phyloP scores from a whole-genome alignment of 768 basidiomycete genomes.

The Collybia sp. region DNA sequence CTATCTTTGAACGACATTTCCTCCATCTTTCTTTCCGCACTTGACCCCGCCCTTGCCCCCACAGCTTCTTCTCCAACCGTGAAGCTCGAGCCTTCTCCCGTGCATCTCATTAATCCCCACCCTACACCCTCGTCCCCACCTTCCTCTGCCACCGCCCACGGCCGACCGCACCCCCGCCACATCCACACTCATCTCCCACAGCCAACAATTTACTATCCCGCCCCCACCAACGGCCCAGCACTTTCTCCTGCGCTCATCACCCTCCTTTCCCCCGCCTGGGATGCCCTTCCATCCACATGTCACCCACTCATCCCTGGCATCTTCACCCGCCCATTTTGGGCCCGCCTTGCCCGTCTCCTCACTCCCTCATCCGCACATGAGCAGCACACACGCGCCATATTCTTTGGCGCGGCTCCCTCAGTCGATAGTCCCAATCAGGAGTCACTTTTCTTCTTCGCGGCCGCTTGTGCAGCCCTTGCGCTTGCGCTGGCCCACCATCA shows the following conservation, averaged over 20 bases:
- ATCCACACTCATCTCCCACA: conserved; percentile 7
- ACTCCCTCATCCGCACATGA: conserved; percentile 6
- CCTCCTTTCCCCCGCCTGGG: conserved; percentile 24
- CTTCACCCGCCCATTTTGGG: conserved; percentile 19
- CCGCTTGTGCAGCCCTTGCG: conserved; percentile 54
- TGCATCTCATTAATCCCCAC: conserved; percentile 8
- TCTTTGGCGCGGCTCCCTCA: conserved; percentile 5
- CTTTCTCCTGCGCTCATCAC: conserved; percentile 27
- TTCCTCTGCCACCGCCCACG: neutral
- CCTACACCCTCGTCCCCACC: neutral
- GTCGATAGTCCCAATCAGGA: neutral
- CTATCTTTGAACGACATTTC: conserved; percentile 54
- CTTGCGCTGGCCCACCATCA: conserved; percentile 28
- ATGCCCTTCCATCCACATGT: too few relatives aligned
- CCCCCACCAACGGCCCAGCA: conserved; percentile 16
- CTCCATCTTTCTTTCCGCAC: conserved; percentile 56
- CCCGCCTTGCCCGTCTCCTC: conserved; percentile 9
- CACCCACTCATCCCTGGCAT: neutral
- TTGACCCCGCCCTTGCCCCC: conserved; percentile 26
- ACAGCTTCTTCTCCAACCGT: conserved; percentile 9
- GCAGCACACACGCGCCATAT: conserved; percentile 7
- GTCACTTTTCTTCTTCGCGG: conserved; percentile 49
- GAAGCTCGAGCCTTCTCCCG: conserved; percentile 26
- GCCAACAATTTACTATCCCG: conserved; percentile 21
- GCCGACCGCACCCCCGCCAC: conserved; percentile 1